A percentile compares a stretch with the other conserved stretches of the same genome.
Conservation (phyloP, 2,329 filamentous ascomycete species). For the Monosporascus cannonballus region DNA sequence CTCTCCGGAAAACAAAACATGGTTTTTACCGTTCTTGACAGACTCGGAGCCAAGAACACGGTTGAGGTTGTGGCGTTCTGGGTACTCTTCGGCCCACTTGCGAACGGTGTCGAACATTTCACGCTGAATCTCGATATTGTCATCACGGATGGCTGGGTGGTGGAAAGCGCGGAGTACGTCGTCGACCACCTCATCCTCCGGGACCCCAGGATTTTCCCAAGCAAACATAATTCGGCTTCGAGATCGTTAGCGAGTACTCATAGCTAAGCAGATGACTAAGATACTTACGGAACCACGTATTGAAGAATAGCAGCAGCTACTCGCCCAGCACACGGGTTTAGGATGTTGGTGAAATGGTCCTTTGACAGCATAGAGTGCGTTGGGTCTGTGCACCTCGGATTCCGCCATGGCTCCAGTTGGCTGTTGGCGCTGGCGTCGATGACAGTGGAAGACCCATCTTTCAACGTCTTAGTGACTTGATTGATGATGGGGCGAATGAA, state of each 20-base stretch:
- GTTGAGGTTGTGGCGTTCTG: slow-evolving; percentile 64
- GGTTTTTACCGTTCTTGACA: slow-evolving; percentile 78
- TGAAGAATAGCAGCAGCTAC: slow-evolving; percentile 72
- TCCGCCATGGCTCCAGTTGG: slow-evolving; percentile 75
- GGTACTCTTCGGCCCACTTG: slow-evolving; percentile 68
- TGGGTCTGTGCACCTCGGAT: slow-evolving; percentile 68
- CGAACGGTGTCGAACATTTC: slow-evolving; percentile 86
- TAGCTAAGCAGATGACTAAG: neutral
- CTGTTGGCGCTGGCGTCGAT: slow-evolving; percentile 63
- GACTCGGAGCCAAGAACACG: slow-evolving; percentile 74
- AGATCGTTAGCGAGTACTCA: slow-evolving; percentile 13
- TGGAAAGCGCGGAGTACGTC: slow-evolving; percentile 84
- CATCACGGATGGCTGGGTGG: slow-evolving; percentile 77
- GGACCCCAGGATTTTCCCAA: slow-evolving; percentile 82
- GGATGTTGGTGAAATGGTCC: slow-evolving; percentile 75
- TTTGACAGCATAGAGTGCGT: slow-evolving; percentile 81
- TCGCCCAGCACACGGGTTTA: slow-evolving; percentile 71
- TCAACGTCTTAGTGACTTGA: slow-evolving; percentile 75
- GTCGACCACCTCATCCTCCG: slow-evolving; percentile 74
- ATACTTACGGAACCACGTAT: slow-evolving; percentile 71
- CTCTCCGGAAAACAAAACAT: slow-evolving; percentile 39
- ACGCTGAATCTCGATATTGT: slow-evolving; percentile 70
- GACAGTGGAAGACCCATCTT: slow-evolving; percentile 73
- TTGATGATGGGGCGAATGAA: slow-evolving; percentile 91
- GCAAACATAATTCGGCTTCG: slow-evolving; percentile 73